Percentiles rank a stretch among this genome's conserved stretches.
Evolutionary conservation across 805 yeast species (phyloP).

Genomic region (Starmerella geochares): DNA sequence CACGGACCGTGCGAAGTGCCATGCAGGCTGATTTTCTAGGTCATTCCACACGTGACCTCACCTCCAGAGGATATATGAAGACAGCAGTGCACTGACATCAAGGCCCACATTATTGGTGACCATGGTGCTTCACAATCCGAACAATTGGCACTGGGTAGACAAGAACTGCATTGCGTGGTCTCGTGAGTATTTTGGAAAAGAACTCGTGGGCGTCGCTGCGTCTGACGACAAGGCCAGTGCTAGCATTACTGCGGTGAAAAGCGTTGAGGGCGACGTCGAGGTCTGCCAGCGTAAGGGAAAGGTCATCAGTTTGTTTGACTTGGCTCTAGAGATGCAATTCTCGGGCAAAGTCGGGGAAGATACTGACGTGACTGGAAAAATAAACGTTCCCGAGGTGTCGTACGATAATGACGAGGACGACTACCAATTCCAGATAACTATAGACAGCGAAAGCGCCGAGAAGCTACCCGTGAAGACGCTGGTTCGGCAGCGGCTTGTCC

Average conservation of each 20-base stretch:
- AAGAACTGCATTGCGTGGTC: conserved; percentile 94
- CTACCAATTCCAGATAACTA: conserved; percentile 68
- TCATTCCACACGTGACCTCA: conserved; percentile 6
- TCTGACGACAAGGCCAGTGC: conserved; percentile 28
- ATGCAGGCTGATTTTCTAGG: conserved; percentile 9
- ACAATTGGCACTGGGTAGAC: conserved; percentile 99
- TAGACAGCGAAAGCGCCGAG: conserved; percentile 43
- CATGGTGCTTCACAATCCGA: conserved; percentile 94
- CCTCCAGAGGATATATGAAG: conserved; percentile 2
- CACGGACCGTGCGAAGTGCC: no score
- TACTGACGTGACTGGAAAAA: conserved; percentile 52
- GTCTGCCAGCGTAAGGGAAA: conserved; percentile 96
- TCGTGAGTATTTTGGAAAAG: conserved; percentile 56
- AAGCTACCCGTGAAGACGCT: conserved; percentile 41
- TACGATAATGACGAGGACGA: conserved; percentile 83
- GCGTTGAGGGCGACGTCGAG: conserved; percentile 90
- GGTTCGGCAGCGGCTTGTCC: conserved; percentile 51
- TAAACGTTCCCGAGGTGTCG: conserved; percentile 82
- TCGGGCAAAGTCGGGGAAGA: conserved; percentile 37
- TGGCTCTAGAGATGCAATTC: conserved; percentile 54
- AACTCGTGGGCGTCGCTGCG: conserved; percentile 45
- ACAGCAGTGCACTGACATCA: conserved; percentile 11
- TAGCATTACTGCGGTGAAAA: conserved; percentile 39
- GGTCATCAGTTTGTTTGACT: conserved; percentile 81
- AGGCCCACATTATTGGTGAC: conserved; percentile 4